Evolutionary conservation across 2,329 filamentous ascomycete species (phyloP).

Genomic region (Penicillium sp.): DNA sequence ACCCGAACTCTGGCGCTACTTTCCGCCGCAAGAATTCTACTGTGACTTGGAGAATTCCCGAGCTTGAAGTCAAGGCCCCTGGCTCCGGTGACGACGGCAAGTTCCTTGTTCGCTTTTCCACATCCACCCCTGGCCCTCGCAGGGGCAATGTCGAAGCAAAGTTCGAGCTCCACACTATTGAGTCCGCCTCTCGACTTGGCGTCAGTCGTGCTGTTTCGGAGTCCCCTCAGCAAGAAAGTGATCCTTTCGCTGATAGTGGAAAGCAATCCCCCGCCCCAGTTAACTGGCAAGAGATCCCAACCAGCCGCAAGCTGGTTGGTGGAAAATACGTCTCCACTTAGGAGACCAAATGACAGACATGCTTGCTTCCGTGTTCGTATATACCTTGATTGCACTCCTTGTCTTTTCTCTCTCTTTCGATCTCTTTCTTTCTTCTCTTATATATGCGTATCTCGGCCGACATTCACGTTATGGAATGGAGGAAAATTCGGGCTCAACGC

Average conservation of each 20-base stretch:
- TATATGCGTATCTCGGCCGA: not conserved
- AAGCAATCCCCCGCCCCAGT: conserved; percentile 28
- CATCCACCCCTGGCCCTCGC: conserved; percentile 68
- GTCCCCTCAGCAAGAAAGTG: conserved; percentile 32
- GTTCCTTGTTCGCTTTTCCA: conserved; percentile 79
- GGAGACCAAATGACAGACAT: conserved; percentile 20
- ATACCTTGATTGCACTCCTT: conserved; percentile 13
- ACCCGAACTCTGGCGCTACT: conserved; percentile 44
- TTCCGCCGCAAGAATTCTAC: conserved; percentile 49
- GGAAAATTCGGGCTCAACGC: not conserved
- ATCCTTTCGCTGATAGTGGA: conserved; percentile 52
- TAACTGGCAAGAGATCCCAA: conserved; percentile 67
- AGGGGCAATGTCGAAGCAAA: conserved; percentile 78
- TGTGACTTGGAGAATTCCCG: conserved; percentile 48
- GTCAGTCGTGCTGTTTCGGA: conserved; percentile 46
- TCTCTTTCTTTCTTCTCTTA: not conserved
- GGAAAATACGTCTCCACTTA: conserved; percentile 69
- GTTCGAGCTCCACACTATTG: conserved; percentile 67
- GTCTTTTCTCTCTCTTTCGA: not conserved
- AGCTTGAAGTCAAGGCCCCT: conserved; percentile 53
- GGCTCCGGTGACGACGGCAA: conserved; percentile 58
- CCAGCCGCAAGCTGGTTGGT: conserved; percentile 66
- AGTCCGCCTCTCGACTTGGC: conserved; percentile 65
- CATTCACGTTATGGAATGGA: not conserved
- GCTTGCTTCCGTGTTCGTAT: conserved; percentile 12